A percentile compares a stretch with the other conserved stretches of the same genome.
phyloP scores from a whole-genome alignment of 78 protist species.

The Dictyostelium firmibasis region DNA sequence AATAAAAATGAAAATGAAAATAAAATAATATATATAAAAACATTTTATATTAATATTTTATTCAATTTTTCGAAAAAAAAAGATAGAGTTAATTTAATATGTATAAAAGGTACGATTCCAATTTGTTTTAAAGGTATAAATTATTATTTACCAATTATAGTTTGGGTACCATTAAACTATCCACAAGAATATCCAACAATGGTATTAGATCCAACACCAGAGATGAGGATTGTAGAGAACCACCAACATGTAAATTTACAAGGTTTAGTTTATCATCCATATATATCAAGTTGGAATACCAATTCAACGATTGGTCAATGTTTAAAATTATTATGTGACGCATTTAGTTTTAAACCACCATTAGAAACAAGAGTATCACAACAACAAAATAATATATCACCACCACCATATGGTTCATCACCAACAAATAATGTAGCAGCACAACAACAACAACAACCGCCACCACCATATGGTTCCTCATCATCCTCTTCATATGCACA shows the following conservation, averaged over 20 bases:
- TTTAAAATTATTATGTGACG: slow-evolving; percentile 40
- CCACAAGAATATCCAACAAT: slow-evolving; percentile 39
- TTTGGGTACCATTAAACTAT: slow-evolving; percentile 44
- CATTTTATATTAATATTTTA: not conserved
- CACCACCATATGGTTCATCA: not conserved
- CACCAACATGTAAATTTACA: slow-evolving; percentile 46
- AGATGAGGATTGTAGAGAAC: slow-evolving; percentile 42
- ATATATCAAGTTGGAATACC: slow-evolving; percentile 23
- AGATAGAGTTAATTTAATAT: slow-evolving; percentile 44
- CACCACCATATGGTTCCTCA: slow-evolving; percentile 54
- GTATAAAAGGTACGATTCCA: slow-evolving; percentile 64
- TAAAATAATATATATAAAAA: not conserved
- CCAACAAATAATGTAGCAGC: not conserved
- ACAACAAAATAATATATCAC: not conserved
- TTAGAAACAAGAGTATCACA: not conserved
- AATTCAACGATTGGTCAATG: slow-evolving; percentile 12
- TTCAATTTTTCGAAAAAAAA: not conserved
- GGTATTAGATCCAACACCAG: slow-evolving; percentile 70
- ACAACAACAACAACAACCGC: not conserved
- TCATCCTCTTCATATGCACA: not conserved
- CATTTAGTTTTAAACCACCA: slow-evolving; percentile 56
- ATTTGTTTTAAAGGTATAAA: slow-evolving; percentile 27
- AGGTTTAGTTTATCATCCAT: slow-evolving; percentile 40
- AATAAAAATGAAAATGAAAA: not conserved
- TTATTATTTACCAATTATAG: slow-evolving; percentile 50